phyloP scores from a whole-genome alignment of 352 stramenopile genomes.

The Globisporangium spinosum region DNA sequence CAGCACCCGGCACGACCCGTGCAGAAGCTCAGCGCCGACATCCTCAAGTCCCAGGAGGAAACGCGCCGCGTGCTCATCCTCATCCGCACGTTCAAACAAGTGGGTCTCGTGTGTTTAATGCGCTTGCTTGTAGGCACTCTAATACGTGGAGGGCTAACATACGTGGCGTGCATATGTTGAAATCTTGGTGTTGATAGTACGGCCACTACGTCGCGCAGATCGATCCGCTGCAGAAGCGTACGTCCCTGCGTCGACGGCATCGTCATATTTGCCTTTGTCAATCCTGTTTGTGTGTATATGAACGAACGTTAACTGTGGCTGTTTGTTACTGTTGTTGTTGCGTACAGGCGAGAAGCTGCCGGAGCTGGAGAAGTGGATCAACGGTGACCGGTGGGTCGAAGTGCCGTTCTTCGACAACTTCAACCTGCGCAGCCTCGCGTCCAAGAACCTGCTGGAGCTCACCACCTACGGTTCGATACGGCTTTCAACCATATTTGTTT shows the following conservation, averaged over 20 bases:
- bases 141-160: not conserved
- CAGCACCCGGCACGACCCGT: conserved; percentile 24
- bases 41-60: conserved; percentile 83
- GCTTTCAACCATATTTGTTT: not conserved
- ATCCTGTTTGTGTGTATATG: not conserved
- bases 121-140: not conserved
- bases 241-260: not conserved
- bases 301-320: not conserved
- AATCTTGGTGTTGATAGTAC: conserved; percentile 34
- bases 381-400: conserved; percentile 79
- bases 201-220: conserved; percentile 87
- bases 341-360: conserved; percentile 67
- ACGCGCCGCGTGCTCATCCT: conserved; percentile 75
- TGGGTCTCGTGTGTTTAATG: conserved; percentile 8
- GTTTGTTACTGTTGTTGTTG: not conserved
- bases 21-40: conserved; percentile 72
- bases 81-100: conserved; percentile 87
- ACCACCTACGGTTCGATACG: conserved; percentile 59
- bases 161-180: not conserved
- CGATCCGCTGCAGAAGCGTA: conserved; percentile 81
- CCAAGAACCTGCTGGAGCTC: conserved; percentile 80
- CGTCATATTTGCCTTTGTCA: not conserved
- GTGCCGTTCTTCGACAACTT: conserved; percentile 87
- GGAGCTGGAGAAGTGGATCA: conserved; percentile 84
- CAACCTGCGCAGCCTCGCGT: conserved; percentile 76